These are phyloP conservation scores for Umbilicus rupestris DNA, from an alignment of 164 flowering plant species.

Conservation along the genomic window DNA sequence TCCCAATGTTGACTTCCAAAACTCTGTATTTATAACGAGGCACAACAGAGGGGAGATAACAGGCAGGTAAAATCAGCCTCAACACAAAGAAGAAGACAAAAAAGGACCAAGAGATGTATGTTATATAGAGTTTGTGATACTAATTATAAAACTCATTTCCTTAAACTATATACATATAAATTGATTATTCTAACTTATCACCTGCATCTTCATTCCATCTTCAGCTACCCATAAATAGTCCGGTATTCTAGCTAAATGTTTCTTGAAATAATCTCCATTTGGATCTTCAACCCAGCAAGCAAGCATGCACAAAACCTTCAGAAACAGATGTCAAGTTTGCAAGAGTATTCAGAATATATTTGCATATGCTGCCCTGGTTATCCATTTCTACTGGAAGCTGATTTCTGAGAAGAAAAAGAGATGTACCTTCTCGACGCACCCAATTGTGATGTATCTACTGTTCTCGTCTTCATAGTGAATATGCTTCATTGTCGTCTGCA, in stretches of 20 bases:
- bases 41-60: no score
- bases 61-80: no score
- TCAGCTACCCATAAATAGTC: neutral
- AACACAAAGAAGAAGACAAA: no score
- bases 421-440: constrained; percentile 1
- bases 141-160: no score
- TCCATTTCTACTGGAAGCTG: neutral
- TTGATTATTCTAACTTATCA: neutral
- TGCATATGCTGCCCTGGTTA: no score
- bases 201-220: constrained; percentile 4
- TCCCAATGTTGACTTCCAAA: constrained; percentile 8
- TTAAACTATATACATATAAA: neutral
- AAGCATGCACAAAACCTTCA: constrained; percentile 8
- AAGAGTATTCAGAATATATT: no score
- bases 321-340: neutral
- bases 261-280: neutral
- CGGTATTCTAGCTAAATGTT: neutral
- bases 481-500: constrained; percentile 1
- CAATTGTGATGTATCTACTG: constrained; percentile 7
- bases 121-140: no score
- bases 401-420: neutral
- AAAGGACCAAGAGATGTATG: neutral
- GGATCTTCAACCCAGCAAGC: constrained; percentile 11
- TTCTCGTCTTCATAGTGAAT: constrained; percentile 5
- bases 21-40: neutral